A percentile compares a stretch with the other conserved stretches of the same genome.
Conservation (phyloP, 1,284 basidiomycete genomes). For the Exobasidium rhododendri region DNA sequence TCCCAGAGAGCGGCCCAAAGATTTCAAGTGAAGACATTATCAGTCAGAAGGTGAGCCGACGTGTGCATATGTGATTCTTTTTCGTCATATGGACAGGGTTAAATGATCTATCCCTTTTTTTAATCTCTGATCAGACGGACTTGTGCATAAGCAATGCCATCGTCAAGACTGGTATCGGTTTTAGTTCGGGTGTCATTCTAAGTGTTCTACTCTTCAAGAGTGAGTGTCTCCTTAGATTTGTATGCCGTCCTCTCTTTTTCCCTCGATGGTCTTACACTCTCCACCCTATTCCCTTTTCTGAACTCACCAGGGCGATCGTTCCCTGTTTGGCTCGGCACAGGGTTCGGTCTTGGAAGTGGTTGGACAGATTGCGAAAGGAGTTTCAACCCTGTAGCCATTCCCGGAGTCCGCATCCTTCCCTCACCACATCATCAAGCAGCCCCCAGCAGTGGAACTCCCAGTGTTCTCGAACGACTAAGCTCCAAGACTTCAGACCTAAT, state of each 20-base stretch:
- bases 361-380: slow-evolving; percentile 95
- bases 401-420: slow-evolving; percentile 76
- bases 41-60: slow-evolving; percentile 69
- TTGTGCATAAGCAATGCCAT: slow-evolving; percentile 58
- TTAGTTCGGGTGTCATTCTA: slow-evolving; percentile 86
- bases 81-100: too few relatives aligned
- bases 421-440: slow-evolving; percentile 27
- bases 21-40: slow-evolving; percentile 79
- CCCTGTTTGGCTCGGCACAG: slow-evolving; percentile 89
- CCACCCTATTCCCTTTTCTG: not conserved
- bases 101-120: too few relatives aligned
- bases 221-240: too few relatives aligned
- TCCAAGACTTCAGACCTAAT: slow-evolving; percentile 49
- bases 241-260: slow-evolving; percentile 39
- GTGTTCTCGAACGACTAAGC: slow-evolving; percentile 43
- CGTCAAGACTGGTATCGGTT: slow-evolving; percentile 79
- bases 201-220: slow-evolving; percentile 92
- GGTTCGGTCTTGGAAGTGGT: slow-evolving; percentile 75
- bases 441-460: slow-evolving; percentile 23
- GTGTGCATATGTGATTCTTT: too few relatives aligned
- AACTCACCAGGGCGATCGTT: slow-evolving; percentile 76
- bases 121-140: slow-evolving; percentile 30
- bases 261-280: not conserved
- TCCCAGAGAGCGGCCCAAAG: slow-evolving; percentile 16
- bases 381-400: slow-evolving; percentile 88